Evolutionary conservation across 352 stramenopile genomes (phyloP).

Genomic region (Hyaloperonospora arabidopsidis): DNA sequence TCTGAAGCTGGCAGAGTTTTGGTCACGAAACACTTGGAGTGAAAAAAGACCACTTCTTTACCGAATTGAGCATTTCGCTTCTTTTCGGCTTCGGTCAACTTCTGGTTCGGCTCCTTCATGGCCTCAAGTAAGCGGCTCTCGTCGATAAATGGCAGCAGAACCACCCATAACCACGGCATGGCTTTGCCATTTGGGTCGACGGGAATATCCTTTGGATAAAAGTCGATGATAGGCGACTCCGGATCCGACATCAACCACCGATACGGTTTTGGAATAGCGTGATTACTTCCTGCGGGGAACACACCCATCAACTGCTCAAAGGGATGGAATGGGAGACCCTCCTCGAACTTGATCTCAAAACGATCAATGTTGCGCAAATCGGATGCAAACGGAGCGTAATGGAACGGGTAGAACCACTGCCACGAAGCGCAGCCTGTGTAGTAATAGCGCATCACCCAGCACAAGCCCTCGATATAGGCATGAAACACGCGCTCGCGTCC

Average conservation of each 20-base stretch:
- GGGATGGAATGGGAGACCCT: constrained; percentile 92
- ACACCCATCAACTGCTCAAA: constrained; percentile 99
- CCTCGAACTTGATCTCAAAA: constrained; percentile 90
- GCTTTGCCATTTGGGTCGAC: constrained; percentile 98
- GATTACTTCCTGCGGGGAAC: constrained; percentile 89
- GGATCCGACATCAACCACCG: constrained; percentile 91
- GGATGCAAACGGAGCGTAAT: constrained; percentile 94
- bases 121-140: constrained; percentile 89
- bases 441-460: constrained; percentile 99
- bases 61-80: constrained; percentile 80
- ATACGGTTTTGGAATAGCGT: constrained; percentile 92
- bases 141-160: constrained; percentile 98
- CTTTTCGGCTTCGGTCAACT: constrained; percentile 65
- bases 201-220: constrained; percentile 93
- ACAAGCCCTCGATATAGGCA: constrained; percentile 96
- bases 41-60: constrained; percentile 81
- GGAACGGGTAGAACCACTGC: constrained; percentile 99
- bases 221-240: constrained; percentile 96
- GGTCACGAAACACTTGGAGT: constrained; percentile 52
- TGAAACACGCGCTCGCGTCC: constrained; percentile 89
- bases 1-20: constrained; percentile 37
- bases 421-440: constrained; percentile 97
- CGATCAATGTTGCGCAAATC: constrained; percentile 88
- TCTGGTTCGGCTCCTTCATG: constrained; percentile 64
- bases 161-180: constrained; percentile 98